Evolutionary conservation across 345 rosid genomes (phyloP).

Genomic region (Toxicodendron radicans): DNA sequence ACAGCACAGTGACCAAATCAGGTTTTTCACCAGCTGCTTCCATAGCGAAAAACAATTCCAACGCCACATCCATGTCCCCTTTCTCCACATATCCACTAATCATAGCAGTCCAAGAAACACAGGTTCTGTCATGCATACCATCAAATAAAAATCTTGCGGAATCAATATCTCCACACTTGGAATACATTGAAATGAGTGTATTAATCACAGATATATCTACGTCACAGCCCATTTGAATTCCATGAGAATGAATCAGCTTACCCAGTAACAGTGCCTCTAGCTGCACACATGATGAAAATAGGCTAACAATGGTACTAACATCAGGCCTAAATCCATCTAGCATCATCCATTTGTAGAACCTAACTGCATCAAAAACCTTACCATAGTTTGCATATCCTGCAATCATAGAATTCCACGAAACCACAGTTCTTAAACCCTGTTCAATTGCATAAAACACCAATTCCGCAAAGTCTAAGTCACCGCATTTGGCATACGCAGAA

Average conservation of each 20-base stretch:
- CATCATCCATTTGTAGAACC: slow-evolving; percentile 55
- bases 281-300: slow-evolving; percentile 48
- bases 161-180: slow-evolving; percentile 44
- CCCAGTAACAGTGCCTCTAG: slow-evolving; percentile 44
- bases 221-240: slow-evolving; percentile 46
- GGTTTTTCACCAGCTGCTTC: slow-evolving; percentile 43
- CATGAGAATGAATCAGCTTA: slow-evolving; percentile 57
- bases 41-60: slow-evolving; percentile 33
- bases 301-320: slow-evolving; percentile 54
- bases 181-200: slow-evolving; percentile 68
- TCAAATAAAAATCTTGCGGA: slow-evolving; percentile 61
- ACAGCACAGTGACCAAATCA: slow-evolving; percentile 61
- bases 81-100: no score
- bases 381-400: slow-evolving; percentile 46
- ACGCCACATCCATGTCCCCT: neutral
- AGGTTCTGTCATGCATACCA: slow-evolving; percentile 38
- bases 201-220: slow-evolving; percentile 40
- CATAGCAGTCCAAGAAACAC: slow-evolving; percentile 43
- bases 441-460: slow-evolving; percentile 48
- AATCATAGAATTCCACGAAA: slow-evolving; percentile 68
- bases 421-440: slow-evolving; percentile 32
- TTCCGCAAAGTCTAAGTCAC: slow-evolving; percentile 47
- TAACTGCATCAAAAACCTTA: slow-evolving; percentile 34
- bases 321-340: slow-evolving; percentile 47
- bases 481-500: slow-evolving; percentile 58